Conservation (phyloP, 163 green algal genomes). For the Scenedesmus sp. region DNA sequence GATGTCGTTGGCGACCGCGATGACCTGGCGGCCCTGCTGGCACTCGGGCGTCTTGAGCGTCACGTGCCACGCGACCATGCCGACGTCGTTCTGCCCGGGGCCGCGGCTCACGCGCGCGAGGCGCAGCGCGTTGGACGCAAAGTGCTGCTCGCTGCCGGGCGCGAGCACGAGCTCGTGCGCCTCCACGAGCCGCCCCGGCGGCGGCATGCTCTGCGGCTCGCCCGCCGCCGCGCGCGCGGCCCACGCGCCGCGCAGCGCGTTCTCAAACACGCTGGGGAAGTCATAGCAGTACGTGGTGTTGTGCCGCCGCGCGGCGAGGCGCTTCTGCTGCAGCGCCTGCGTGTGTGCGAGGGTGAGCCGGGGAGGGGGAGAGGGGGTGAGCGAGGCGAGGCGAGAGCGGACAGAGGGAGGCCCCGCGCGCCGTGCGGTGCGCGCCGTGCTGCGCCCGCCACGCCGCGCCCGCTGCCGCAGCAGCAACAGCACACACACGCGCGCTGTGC, state of each 20-base stretch:
- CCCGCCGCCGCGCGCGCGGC: slow-evolving; percentile 48
- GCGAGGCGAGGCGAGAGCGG: not conserved
- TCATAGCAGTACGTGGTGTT: slow-evolving; percentile 95
- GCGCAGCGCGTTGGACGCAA: slow-evolving; percentile 35
- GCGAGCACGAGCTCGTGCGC: slow-evolving; percentile 78
- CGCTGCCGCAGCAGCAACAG: too few species aligned
- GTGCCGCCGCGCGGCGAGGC: slow-evolving; percentile 83
- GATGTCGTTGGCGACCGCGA: slow-evolving; percentile 98
- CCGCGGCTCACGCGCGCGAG: slow-evolving; percentile 47
- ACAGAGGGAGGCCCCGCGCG: not conserved
- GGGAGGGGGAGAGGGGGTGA: not conserved
- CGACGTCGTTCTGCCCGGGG: slow-evolving; percentile 75
- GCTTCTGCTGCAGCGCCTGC: slow-evolving; percentile 81
- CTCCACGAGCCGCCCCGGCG: slow-evolving; percentile 73
- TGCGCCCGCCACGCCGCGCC: too few species aligned
- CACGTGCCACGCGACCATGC: slow-evolving; percentile 92
- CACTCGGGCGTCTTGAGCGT: slow-evolving; percentile 89
- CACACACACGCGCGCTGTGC: not conserved
- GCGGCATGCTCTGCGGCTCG: slow-evolving; percentile 67
- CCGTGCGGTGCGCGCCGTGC: too few species aligned
- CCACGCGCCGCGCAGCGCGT: slow-evolving; percentile 85
- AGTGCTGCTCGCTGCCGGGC: slow-evolving; percentile 35
- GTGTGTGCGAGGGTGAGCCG: not conserved
- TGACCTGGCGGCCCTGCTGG: slow-evolving; percentile 75
- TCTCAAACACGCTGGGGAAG: slow-evolving; percentile 91